These are phyloP conservation scores for Pseudogymnoascus pannorum DNA, from an alignment of 2,329 filamentous ascomycete species.

Conservation along the genomic window DNA sequence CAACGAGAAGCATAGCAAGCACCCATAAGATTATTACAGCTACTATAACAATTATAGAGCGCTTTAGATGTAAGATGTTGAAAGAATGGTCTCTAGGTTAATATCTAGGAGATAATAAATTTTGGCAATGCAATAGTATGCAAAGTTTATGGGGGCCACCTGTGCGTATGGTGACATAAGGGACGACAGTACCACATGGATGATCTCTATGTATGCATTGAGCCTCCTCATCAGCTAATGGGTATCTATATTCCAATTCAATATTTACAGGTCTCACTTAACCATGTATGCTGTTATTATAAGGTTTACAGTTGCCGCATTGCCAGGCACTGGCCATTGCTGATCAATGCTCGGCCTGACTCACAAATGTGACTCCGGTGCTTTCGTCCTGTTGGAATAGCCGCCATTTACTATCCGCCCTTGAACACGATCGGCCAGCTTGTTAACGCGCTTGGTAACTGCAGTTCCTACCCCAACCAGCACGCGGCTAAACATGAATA, in stretches of 20 bases:
- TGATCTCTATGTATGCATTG: background rate
- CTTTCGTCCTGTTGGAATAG: background rate
- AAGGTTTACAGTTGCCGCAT: background rate
- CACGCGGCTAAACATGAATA: constrained; percentile 47
- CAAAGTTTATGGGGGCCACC: background rate
- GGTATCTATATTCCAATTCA: background rate
- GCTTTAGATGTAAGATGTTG: background rate
- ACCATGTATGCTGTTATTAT: background rate
- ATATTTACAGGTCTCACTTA: background rate
- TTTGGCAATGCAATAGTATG: background rate
- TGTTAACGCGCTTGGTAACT: background rate
- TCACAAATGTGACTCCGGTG: background rate
- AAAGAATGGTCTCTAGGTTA: background rate
- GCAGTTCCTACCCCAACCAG: constrained; percentile 33
- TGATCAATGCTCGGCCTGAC: background rate
- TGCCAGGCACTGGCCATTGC: background rate
- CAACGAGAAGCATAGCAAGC: no score
- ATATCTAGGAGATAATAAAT: background rate
- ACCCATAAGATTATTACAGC: no score
- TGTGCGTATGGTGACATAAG: background rate
- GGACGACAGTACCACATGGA: background rate
- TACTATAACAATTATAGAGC: background rate
- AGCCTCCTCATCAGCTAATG: background rate
- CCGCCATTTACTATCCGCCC: background rate
- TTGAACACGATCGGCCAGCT: background rate